Base-by-base conservation (phyloP, 352 stramenopile genomes). In the Phytopythium aichiense region DNA sequence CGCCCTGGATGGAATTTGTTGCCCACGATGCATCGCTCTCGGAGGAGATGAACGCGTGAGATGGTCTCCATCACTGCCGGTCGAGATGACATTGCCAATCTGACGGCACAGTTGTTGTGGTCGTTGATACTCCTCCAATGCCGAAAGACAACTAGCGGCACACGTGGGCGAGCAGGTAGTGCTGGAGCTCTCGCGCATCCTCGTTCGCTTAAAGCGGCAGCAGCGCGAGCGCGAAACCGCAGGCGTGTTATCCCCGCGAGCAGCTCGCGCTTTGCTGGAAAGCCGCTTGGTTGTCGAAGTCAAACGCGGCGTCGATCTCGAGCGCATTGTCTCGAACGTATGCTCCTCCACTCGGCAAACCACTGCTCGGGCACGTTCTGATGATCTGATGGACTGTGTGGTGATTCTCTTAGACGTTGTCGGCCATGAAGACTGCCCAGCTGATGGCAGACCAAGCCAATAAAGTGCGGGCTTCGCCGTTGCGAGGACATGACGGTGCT, bases 201-300 rank as follows among this genome's bases (percentile, higher is more conserved):
- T 79, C 30, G 38, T 68, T 30, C 67, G 79, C 2, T 58, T 91
- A 1, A 65, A 81, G 61, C 77, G 68, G 20, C 64, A 86, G 15
- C 67, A 81, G 56, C 49, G 68, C 1, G 65, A 75, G 30, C 77
- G 78, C 16, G 73, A 89, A 42, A 62, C 67, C 8, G 66, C 66
- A 0, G 81, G 81, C 5, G 64, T 91, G 0, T 61, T 90, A 18
- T 73, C 76, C 5, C 69, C 65, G 15, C 59, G 60, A 18, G 81
- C 81, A 6, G 72, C 68, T 6, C 59, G 63, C 2, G 79, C 76
- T n/a, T 58, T 89, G 11, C 66, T 90, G 0, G 77, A 90, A 20
- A 85, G 64, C 37, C 76, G 69, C 1, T 58, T 92, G 9, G 64
- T 87, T 8, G 79, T 92, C 48, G 77, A 90, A 60, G 84, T 81